A percentile compares a stretch with the other conserved stretches of the same genome.
Evolutionary conservation across 306 rosid species (phyloP).

Genomic region (Trifolium fragiferum): DNA sequence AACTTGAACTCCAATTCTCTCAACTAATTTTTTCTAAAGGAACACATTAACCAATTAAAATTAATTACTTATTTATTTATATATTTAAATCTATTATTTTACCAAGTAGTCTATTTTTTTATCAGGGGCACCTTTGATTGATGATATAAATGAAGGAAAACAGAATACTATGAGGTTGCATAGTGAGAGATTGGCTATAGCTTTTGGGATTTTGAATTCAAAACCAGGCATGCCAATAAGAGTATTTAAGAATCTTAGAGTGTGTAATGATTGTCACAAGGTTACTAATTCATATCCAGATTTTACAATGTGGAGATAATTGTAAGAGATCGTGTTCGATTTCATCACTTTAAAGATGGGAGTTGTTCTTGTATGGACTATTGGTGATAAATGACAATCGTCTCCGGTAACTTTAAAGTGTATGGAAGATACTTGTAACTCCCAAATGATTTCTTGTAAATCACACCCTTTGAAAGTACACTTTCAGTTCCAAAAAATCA

Average conservation of each 20-base stretch:
- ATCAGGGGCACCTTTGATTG: conserved; percentile 65
- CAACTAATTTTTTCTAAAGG: too few species aligned
- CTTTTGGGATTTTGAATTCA: conserved; percentile 67
- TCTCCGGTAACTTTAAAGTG: too few species aligned
- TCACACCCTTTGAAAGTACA: too few species aligned
- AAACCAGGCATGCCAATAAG: conserved; percentile 56
- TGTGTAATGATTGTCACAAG: conserved; percentile 73
- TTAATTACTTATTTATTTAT: too few species aligned
- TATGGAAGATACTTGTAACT: too few species aligned
- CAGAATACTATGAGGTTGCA: conserved; percentile 58
- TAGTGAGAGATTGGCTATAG: conserved; percentile 80
- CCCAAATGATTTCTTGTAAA: too few species aligned
- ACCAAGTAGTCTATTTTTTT: too few species aligned
- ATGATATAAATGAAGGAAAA: conserved; percentile 53
- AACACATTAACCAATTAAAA: too few species aligned
- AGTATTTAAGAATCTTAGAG: conserved; percentile 76
- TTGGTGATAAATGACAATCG: not conserved
- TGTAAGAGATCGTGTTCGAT: conserved; percentile 71
- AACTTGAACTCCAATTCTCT: too few species aligned
- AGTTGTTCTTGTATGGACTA: conserved; percentile 70
- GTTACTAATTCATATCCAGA: conserved; percentile 59
- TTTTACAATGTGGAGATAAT: conserved; percentile 61
- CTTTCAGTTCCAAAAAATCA: too few species aligned
- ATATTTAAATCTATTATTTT: too few species aligned
- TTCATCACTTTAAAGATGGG: conserved; percentile 75